Conservation (phyloP, 805 yeast species). For the Monosporozyma servazzii region DNA sequence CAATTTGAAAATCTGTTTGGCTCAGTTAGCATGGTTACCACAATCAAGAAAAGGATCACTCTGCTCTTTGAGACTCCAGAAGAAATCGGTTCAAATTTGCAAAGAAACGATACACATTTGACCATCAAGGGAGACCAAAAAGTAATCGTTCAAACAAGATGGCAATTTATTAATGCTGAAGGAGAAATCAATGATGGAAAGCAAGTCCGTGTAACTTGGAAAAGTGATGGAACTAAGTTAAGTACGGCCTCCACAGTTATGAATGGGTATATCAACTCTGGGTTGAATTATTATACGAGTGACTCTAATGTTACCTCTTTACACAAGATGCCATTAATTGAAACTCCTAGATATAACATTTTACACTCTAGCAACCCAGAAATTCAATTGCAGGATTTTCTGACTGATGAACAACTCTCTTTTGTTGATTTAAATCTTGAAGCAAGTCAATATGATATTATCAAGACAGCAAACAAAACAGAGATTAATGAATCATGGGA, state of each 20-base stretch:
- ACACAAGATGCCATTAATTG: conserved; percentile 1
- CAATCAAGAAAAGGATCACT: conserved; percentile 11
- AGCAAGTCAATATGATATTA: conserved; percentile 13
- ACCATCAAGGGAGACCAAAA: conserved; percentile 10
- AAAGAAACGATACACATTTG: conserved; percentile 12
- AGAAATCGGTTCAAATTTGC: conserved; percentile 7
- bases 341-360: conserved; percentile 5
- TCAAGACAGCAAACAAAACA: conserved; percentile 2
- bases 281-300: conserved; percentile 14
- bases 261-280: conserved; percentile 9
- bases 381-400: not conserved
- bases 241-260: not conserved
- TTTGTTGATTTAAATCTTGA: conserved; percentile 5
- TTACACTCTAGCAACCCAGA: not conserved
- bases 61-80: conserved; percentile 14
- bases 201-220: conserved; percentile 12
- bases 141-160: conserved; percentile 14
- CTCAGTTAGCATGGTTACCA: not conserved
- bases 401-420: not conserved
- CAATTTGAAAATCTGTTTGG: not conserved
- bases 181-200: not conserved
- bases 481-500: conserved; percentile 17
- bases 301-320: not conserved
- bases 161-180: conserved; percentile 1
- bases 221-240: not conserved